Conservation (phyloP, 2,329 filamentous ascomycete genomes). For the Thelonectria olida region DNA sequence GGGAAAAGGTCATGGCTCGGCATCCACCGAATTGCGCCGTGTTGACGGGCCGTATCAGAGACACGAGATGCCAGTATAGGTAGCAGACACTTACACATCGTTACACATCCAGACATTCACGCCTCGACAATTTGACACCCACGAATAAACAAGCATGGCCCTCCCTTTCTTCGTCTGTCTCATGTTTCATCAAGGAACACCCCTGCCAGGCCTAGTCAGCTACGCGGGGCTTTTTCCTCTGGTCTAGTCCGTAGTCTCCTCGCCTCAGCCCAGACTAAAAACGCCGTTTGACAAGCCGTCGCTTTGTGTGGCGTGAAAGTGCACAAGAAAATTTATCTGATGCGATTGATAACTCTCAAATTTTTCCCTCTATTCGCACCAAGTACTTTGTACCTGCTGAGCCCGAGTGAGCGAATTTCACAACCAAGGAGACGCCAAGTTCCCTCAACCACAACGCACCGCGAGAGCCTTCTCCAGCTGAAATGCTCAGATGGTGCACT, state of each 20-base stretch:
- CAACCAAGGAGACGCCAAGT: background rate
- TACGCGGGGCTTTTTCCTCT: background rate
- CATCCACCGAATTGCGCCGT: background rate
- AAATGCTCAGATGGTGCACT: no score
- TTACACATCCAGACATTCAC: no score
- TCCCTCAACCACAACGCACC: background rate
- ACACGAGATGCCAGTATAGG: no score
- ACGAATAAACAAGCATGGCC: no score
- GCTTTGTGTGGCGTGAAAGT: background rate
- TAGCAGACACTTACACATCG: no score
- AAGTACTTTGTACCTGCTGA: no score
- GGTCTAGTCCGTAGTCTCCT: background rate
- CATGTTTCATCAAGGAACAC: background rate
- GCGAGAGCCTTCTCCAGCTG: background rate
- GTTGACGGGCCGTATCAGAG: background rate
- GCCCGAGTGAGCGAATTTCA: background rate
- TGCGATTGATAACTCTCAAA: slow-evolving; percentile 12
- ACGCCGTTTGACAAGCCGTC: no score
- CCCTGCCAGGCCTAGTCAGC: background rate
- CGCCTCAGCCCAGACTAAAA: background rate
- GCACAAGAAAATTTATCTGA: slow-evolving; percentile 4
- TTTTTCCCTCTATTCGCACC: no score
- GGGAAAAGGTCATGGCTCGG: background rate
- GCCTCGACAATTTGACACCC: no score
- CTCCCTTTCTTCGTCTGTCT: background rate